These are phyloP conservation scores for Neurospora sp. DNA, from an alignment of 495 filamentous ascomycete species.

Conservation along the genomic window DNA sequence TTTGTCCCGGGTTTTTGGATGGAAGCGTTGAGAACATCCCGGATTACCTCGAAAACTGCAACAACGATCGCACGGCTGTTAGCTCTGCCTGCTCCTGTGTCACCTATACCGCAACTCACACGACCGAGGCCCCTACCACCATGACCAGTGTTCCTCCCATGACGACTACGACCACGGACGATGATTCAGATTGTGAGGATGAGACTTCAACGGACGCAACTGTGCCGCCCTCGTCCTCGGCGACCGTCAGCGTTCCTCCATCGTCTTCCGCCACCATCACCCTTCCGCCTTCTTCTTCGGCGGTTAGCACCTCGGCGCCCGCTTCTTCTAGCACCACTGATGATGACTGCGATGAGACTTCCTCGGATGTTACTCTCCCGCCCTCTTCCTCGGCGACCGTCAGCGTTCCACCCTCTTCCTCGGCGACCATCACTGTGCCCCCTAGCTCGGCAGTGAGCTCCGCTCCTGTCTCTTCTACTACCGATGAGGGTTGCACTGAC, in stretches of 20 bases:
- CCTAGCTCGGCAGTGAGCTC: not conserved
- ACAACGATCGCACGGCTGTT: constrained; percentile 8
- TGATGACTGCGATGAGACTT: not conserved
- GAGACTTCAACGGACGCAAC: no score
- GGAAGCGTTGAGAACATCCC: constrained; percentile 19
- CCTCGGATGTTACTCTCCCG: not conserved
- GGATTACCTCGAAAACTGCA: constrained; percentile 19
- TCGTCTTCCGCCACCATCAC: no score
- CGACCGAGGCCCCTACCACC: constrained; percentile 3
- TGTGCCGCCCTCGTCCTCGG: no score
- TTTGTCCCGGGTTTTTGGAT: constrained; percentile 18
- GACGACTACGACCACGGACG: not conserved
- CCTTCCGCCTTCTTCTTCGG: no score
- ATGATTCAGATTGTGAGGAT: not conserved
- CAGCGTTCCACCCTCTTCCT: not conserved
- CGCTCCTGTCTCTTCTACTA: not conserved
- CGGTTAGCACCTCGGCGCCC: not conserved
- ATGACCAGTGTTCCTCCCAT: not conserved
- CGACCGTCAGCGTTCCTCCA: no score
- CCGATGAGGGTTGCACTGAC: not conserved
- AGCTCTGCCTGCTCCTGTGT: constrained; percentile 31
- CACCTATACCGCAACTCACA: constrained; percentile 18
- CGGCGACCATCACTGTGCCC: not conserved
- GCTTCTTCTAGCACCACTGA: constrained; percentile 14
- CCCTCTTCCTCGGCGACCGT: not conserved